Percentiles rank a stretch among this genome's conserved stretches.
phyloP scores from a whole-genome alignment of 495 filamentous ascomycete species.

The Hapsidospora chrysogenum region DNA sequence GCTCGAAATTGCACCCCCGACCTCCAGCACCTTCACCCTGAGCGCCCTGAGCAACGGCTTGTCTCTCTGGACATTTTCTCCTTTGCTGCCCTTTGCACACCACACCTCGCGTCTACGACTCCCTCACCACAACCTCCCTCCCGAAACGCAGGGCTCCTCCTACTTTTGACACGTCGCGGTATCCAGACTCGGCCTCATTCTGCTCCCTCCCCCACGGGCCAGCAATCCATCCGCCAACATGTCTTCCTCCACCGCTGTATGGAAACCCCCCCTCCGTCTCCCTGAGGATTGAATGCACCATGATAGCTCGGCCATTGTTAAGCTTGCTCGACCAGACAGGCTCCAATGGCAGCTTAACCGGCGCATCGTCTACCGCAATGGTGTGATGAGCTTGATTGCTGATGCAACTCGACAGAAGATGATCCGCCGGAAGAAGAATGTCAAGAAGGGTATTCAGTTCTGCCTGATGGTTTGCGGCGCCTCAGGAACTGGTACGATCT shows the following conservation, averaged over 20 bases:
- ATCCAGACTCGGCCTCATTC: too few relatives aligned
- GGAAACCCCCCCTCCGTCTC: not conserved
- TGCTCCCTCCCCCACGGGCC: not conserved
- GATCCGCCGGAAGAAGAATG: slow-evolving; percentile 99
- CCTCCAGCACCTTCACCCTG: too few relatives aligned
- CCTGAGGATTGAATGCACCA: too few relatives aligned
- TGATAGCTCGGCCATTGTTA: not conserved
- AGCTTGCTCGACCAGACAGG: too few relatives aligned
- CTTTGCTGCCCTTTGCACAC: too few relatives aligned
- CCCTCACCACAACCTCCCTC: too few relatives aligned
- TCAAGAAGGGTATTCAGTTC: slow-evolving; percentile 99
- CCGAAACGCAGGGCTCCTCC: too few relatives aligned
- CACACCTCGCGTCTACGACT: too few relatives aligned
- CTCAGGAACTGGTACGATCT: slow-evolving; percentile 77
- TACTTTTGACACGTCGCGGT: too few relatives aligned
- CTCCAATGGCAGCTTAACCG: not conserved
- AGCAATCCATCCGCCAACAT: not conserved
- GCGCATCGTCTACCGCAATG: not conserved
- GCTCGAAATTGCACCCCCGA: not conserved
- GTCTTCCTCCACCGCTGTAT: not conserved
- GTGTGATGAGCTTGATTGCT: not conserved
- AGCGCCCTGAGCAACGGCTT: not conserved
- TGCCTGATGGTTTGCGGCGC: slow-evolving; percentile 99
- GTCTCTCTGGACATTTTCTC: not conserved
- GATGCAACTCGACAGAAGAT: slow-evolving; percentile 43